Percentiles rank a stretch among this genome's conserved stretches.
Evolutionary conservation across 768 basidiomycete genomes (phyloP).

Genomic region (Pisolithus marmoratus): DNA sequence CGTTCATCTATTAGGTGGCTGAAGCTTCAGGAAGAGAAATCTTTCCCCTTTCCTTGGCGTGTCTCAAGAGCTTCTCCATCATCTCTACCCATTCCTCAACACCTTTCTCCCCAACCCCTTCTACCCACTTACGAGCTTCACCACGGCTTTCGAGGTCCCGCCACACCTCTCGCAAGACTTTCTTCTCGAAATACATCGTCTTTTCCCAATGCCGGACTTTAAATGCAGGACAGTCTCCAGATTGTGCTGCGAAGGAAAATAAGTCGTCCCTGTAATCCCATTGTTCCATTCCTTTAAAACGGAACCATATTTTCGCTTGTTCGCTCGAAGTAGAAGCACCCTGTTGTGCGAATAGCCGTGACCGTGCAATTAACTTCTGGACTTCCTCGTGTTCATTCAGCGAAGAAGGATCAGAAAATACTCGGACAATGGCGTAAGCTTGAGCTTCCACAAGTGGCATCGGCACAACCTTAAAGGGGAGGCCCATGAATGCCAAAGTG

Average conservation of each 20-base stretch:
- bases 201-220: constrained; percentile 53
- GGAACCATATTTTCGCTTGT: constrained; percentile 55
- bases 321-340: constrained; percentile 30
- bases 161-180: constrained; percentile 51
- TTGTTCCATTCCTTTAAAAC: constrained; percentile 46
- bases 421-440: constrained; percentile 53
- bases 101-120: constrained; percentile 55
- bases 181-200: constrained; percentile 46
- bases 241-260: constrained; percentile 39
- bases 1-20: too few relatives aligned
- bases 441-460: constrained; percentile 79
- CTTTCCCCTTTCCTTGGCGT: constrained; percentile 13
- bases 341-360: constrained; percentile 33
- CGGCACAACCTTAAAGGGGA: constrained; percentile 55
- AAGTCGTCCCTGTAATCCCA: constrained; percentile 65
- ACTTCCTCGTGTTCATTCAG: constrained; percentile 47
- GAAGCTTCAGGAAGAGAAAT: too few relatives aligned
- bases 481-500: constrained; percentile 61
- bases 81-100: constrained; percentile 57
- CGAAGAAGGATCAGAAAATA: constrained; percentile 45
- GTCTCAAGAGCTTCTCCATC: constrained; percentile 30
- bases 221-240: constrained; percentile 22
- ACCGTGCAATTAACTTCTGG: constrained; percentile 43
- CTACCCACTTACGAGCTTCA: constrained; percentile 54
- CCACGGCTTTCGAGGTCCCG: constrained; percentile 48